phyloP scores from a whole-genome alignment of 805 yeast species.

The Saturnispora sanitii region DNA sequence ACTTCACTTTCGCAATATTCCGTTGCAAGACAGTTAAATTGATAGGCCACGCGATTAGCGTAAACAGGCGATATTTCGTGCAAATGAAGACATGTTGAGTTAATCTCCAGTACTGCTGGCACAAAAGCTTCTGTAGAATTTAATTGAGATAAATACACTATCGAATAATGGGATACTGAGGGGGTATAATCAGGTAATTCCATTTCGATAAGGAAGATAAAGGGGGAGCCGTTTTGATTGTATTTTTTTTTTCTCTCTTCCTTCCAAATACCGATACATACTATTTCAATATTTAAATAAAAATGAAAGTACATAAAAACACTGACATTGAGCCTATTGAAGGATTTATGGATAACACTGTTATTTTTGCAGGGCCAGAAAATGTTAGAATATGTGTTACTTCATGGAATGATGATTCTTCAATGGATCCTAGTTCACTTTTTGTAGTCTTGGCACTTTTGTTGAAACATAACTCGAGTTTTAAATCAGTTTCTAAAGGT shows the following conservation, averaged over 20 bases:
- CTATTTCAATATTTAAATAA: background rate
- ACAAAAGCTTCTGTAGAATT: conserved; percentile 1
- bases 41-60: conserved; percentile 14
- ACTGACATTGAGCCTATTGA: background rate
- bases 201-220: background rate
- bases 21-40: conserved; percentile 18
- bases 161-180: conserved; percentile 19
- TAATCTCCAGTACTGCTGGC: conserved; percentile 24
- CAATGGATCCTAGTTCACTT: conserved; percentile 1
- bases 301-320: background rate
- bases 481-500: background rate
- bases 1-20: conserved; percentile 22
- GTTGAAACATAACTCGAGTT: background rate
- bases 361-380: conserved; percentile 2
- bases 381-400: conserved; percentile 3
- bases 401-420: background rate
- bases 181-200: conserved; percentile 21
- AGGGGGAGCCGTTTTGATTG: too few relatives aligned
- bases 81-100: conserved; percentile 26
- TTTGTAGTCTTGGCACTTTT: background rate
- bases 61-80: conserved; percentile 15
- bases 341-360: background rate
- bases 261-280: too few relatives aligned
- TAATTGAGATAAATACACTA: conserved; percentile 13
- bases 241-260: too few relatives aligned